Evolutionary conservation across 306 rosid genomes (phyloP), one percentile per base, ranked within the genome.

Genomic region (Myrica gale): DNA sequence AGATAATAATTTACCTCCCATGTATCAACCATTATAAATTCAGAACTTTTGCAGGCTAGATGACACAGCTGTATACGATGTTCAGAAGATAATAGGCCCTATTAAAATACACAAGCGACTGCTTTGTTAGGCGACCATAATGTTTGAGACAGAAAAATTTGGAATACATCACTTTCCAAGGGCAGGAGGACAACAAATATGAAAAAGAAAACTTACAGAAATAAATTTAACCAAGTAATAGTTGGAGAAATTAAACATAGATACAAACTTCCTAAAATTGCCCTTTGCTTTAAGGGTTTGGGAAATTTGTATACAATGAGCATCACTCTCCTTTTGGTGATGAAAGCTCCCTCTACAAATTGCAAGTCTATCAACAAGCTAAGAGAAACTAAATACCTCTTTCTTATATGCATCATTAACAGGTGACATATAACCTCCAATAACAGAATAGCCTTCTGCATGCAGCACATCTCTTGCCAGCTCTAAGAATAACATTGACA

Each of bases 351-450:
- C 54, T 75, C 53, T 42, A 69, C n/a, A 63, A 63, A 16, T 46
- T 4, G 69, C 0, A 42, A 21, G 52, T 72, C 78, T 68, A 48
- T n/a, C 44, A 5, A 39, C 37, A 44, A 17, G 74, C 68, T 78
- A 42, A 32, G 56, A 19, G 66, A 15, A 68, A 52, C 65, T 8
- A 48, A 82, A 53, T 88, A 95, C 99, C 91, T 47, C 84, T 87
- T 92, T 95, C 80, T 92, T 83, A 90, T 92, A 95, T 42, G 97
- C 97, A 82, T 90, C 92, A 80, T 95, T 95, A 81, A 95, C 99
- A 50, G 97, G 97, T 54, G 97, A 95, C 89, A 92, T 83, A 75
- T 92, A 95, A 76, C 86, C 97, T 82, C 99, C 99, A 80, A 95
- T 81, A 41, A 95, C 93, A 13, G 84, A 89, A 74, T 80, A 84